phyloP scores from a whole-genome alignment of 371 early-diverging fungal genomes.

The Mortierella sp. region DNA sequence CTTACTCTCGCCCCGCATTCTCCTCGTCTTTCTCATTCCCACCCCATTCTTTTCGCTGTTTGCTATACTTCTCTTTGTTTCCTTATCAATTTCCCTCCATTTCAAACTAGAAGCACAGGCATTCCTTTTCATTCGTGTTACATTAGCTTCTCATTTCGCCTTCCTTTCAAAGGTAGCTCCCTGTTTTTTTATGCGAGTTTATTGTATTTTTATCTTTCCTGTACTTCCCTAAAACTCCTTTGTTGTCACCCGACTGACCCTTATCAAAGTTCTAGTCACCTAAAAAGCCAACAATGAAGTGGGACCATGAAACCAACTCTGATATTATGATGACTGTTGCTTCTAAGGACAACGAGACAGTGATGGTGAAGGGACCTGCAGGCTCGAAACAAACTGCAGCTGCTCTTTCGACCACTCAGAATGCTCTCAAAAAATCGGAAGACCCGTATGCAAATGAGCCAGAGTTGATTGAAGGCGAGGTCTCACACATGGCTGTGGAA shows the following conservation, averaged over 20 bases:
- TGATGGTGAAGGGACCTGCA: background rate
- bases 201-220: background rate
- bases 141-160: background rate
- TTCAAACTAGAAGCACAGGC: background rate
- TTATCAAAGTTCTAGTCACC: background rate
- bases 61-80: background rate
- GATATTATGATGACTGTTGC: slow-evolving; percentile 3
- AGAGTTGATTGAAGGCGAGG: slow-evolving; percentile 18
- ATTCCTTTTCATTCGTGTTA: background rate
- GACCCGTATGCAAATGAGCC: slow-evolving; percentile 1
- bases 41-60: background rate
- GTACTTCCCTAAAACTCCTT: slow-evolving; percentile 1
- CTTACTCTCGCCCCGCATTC: background rate
- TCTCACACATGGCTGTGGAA: slow-evolving; percentile 20
- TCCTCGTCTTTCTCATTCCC: background rate
- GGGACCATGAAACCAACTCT: slow-evolving; percentile 29
- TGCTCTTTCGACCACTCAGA: background rate
- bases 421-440: background rate
- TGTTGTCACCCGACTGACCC: slow-evolving; percentile 4
- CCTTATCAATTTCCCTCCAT: background rate
- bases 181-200: background rate
- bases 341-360: background rate
- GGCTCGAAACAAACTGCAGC: background rate
- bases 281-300: slow-evolving; percentile 17
- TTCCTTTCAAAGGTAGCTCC: background rate